Base-by-base conservation (phyloP, 768 basidiomycete genomes). In the Boletellus sp. region DNA sequence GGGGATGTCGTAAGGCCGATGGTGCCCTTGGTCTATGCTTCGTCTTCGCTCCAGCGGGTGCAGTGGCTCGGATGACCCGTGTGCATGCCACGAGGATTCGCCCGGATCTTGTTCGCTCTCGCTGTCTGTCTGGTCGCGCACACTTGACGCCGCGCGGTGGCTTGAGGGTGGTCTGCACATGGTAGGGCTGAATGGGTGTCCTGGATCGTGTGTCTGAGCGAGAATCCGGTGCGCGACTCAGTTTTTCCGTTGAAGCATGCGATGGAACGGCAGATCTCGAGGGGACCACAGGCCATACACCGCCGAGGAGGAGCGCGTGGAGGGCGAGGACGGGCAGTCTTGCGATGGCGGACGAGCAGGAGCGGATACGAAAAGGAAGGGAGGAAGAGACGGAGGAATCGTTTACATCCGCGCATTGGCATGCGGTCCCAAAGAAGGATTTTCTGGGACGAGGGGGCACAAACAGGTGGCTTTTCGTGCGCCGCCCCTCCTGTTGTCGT, bases 51-150 rank as follows among this genome's bases (percentile, higher is more conserved):
- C 54, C 36, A 33, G 16, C 16, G 43, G 11, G 47, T 17, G 46
- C 19, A 26, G 36, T 32, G 42, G 26, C n/a, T 54, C 64, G 24
- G 47, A n/a, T 28, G 54, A 28, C 34, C 37, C 51, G 20, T 56
- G 56, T 31, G 34, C 48, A 33, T 53, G 65, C 51, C 60, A 55
- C 52, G 72, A 64, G n/a, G 77, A 75, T 24, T 70, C 72, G 1
- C 72, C 74, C 15, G 72, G 66, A 7, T 77, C 76, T 33, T 75
- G 70, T 53, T 78, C 79, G 9, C 66, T 68, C 51, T 78, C 76
- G 55, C 70, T 55, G 20, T 61, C 62, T 20, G 48, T 31, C 74
- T 72, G 76, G 50, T 55, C 60, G 33, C 45, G 55, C 53, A 54
- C 41, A 13, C 37, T 24, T 39, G 53, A 42, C 47, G 37, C 23